These are phyloP conservation scores for Pseudocercospora musae DNA, from an alignment of 2,329 filamentous ascomycete genomes.

Conservation along the genomic window DNA sequence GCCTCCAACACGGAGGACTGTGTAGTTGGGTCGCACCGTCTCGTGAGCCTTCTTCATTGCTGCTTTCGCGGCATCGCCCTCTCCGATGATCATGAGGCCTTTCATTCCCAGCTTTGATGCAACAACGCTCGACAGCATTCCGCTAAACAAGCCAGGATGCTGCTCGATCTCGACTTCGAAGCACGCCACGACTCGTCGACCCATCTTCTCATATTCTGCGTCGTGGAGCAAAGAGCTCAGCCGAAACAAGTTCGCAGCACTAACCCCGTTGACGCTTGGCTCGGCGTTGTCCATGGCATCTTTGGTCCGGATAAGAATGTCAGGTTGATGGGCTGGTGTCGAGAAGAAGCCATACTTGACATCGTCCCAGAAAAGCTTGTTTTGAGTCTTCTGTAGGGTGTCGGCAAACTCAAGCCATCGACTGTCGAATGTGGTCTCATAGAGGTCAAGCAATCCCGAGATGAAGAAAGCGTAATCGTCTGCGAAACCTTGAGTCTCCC, in stretches of 20 bases:
- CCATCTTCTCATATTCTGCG: constrained; percentile 60
- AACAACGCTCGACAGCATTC: constrained; percentile 73
- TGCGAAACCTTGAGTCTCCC: constrained; percentile 70
- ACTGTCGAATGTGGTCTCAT: constrained; percentile 76
- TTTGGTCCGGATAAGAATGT: constrained; percentile 82
- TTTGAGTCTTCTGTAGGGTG: constrained; percentile 72
- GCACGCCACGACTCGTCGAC: constrained; percentile 71
- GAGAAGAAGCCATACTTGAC: constrained; percentile 66
- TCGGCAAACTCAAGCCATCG: constrained; percentile 77
- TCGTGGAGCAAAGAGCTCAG: constrained; percentile 68
- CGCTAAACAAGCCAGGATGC: constrained; percentile 87
- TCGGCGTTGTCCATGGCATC: constrained; percentile 92
- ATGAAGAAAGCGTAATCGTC: constrained; percentile 94
- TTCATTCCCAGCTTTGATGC: constrained; percentile 67
- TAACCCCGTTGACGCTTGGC: constrained; percentile 83
- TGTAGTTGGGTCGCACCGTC: constrained; percentile 37
- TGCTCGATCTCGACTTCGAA: constrained; percentile 92
- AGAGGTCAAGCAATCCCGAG: constrained; percentile 76
- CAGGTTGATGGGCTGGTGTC: constrained; percentile 59
- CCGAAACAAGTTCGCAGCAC: constrained; percentile 82
- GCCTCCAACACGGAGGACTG: constrained; percentile 39
- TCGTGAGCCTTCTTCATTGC: constrained; percentile 42
- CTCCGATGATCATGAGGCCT: constrained; percentile 55
- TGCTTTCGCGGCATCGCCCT: constrained; percentile 41
- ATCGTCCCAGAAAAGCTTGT: constrained; percentile 71